Percentiles rank a stretch among this genome's conserved stretches.
phyloP scores from a whole-genome alignment of 31 red algal species.

The Pterothamnion heteromorphum region DNA sequence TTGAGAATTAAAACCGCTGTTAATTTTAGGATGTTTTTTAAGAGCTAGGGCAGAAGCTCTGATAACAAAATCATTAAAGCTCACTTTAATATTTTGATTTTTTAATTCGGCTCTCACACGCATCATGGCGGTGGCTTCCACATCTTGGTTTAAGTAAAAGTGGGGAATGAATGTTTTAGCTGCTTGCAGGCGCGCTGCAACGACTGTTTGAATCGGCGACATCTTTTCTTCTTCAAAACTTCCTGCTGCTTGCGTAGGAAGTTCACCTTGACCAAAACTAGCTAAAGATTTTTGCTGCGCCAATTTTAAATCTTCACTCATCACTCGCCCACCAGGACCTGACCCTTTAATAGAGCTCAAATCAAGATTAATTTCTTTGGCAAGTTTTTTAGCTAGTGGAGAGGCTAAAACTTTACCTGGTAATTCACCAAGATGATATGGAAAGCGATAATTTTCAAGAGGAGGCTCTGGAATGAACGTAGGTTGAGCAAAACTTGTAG shows the following conservation, averaged over 20 bases:
- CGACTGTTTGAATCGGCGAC: conserved; percentile 57
- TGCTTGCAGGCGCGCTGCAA: conserved; percentile 72
- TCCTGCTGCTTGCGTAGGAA: neutral
- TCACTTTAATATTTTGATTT: conserved; percentile 67
- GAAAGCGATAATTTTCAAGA: too few relatives aligned
- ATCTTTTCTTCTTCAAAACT: conserved; percentile 63
- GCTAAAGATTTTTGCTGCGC: conserved; percentile 31
- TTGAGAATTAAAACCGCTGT: conserved; percentile 70
- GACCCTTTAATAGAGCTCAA: conserved; percentile 56
- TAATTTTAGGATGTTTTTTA: conserved; percentile 79
- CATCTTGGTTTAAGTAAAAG: conserved; percentile 71
- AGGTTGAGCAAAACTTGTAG: too few relatives aligned
- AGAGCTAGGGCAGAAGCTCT: conserved; percentile 86
- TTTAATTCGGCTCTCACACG: conserved; percentile 67
- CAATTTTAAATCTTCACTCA: conserved; percentile 66
- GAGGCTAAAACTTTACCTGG: conserved; percentile 62
- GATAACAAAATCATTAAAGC: conserved; percentile 96
- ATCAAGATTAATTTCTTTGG: conserved; percentile 54
- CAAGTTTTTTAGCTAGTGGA: conserved; percentile 57
- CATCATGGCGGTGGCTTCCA: conserved; percentile 65
- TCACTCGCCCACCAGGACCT: conserved; percentile 69
- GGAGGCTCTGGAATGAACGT: too few relatives aligned
- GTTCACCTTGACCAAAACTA: neutral
- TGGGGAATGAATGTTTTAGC: conserved; percentile 85
- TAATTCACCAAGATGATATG: neutral